These are phyloP conservation scores for Isoetes taiwanensis DNA, from an alignment of 75 land plant species.

Conservation along the genomic window DNA sequence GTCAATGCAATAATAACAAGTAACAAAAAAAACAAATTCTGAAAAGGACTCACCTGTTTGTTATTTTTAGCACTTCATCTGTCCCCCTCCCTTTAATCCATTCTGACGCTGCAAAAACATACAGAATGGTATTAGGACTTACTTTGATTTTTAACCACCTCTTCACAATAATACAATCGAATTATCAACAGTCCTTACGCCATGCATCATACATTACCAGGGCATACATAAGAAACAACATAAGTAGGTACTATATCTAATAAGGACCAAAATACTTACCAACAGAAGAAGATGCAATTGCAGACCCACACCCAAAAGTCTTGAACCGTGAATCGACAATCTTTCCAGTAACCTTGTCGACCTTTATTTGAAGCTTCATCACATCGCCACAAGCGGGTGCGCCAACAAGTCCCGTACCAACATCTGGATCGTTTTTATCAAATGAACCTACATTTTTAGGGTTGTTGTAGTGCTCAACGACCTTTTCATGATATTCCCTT, in stretches of 20 bases:
- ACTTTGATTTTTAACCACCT: no score
- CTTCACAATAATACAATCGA: no score
- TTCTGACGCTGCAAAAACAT: constrained; percentile 56
- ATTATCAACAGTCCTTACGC: no score
- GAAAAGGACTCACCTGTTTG: constrained; percentile 48
- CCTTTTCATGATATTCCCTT: no score
- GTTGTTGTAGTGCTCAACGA: constrained; percentile 88
- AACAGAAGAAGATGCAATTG: constrained; percentile 86
- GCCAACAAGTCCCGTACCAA: constrained; percentile 88
- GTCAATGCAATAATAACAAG: neutral
- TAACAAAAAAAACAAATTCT: neutral
- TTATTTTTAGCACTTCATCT: constrained; percentile 58
- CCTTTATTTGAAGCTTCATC: constrained; percentile 91
- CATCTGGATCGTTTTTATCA: constrained; percentile 67
- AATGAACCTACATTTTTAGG: constrained; percentile 87
- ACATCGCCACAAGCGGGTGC: constrained; percentile 96
- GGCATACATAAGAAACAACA: no score
- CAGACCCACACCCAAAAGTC: constrained; percentile 93
- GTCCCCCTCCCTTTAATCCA: constrained; percentile 72
- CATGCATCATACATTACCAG: no score
- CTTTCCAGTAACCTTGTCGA: constrained; percentile 55
- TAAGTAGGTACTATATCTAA: no score
- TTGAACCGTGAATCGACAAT: constrained; percentile 82
- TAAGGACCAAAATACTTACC: no score
- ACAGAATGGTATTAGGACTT: no score